A percentile compares a stretch with the other conserved stretches of the same genome.
These are phyloP conservation scores for Microsporum canis DNA, from an alignment of 2,329 filamentous ascomycete species.

Conservation along the genomic window DNA sequence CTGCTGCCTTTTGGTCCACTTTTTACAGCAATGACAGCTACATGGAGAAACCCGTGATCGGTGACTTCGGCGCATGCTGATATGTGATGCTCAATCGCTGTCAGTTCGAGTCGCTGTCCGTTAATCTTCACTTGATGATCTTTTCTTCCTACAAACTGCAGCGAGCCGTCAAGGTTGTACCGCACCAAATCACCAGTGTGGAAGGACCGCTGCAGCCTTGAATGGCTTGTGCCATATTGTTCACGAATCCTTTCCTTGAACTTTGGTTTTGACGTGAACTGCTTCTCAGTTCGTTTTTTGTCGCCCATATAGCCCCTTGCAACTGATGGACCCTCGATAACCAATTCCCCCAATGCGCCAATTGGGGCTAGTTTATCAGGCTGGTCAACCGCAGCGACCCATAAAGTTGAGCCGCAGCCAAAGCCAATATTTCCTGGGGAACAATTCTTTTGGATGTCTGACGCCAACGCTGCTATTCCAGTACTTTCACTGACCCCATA, in stretches of 20 bases:
- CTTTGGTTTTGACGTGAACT: conserved; percentile 12
- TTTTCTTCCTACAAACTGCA: conserved; percentile 17
- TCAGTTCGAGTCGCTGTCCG: conserved; percentile 71
- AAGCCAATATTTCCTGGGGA: neutral
- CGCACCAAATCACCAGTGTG: conserved; percentile 17
- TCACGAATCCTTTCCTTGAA: neutral
- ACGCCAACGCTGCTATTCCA: neutral
- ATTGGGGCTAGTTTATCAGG: conserved; percentile 19
- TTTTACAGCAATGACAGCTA: neutral
- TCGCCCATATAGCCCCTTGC: conserved; percentile 27
- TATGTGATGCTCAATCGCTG: conserved; percentile 55
- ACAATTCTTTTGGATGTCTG: neutral
- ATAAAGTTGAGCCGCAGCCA: conserved; percentile 1
- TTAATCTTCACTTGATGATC: conserved; percentile 64
- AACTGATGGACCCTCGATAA: conserved; percentile 30
- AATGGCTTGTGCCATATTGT: no score
- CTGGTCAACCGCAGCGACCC: conserved; percentile 17
- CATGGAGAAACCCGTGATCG: neutral
- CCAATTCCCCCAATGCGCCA: conserved; percentile 32
- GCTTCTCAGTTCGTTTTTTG: conserved; percentile 9
- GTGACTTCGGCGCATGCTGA: no score
- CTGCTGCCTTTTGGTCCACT: neutral
- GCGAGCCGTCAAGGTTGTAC: conserved; percentile 14
- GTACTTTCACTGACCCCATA: conserved; percentile 19
- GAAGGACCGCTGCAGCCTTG: conserved; percentile 9